These are phyloP conservation scores for Coelastrella sp. DNA, from an alignment of 139 green algal species.

Conservation along the genomic window DNA sequence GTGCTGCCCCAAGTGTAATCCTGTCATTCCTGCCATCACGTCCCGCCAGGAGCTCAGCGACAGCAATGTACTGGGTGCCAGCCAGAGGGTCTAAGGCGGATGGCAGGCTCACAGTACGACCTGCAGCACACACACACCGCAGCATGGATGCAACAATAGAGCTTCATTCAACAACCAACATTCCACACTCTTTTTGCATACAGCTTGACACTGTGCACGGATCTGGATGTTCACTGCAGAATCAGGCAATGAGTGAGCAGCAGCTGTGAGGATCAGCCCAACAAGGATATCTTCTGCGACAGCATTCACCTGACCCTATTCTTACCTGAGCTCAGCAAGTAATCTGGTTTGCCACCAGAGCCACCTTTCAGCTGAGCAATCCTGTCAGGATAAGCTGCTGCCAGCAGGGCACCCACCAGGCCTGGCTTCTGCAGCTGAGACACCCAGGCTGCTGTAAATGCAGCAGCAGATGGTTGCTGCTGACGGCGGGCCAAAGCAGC, in stretches of 20 bases:
- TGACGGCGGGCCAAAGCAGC: neutral
- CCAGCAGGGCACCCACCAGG: constrained; percentile 62
- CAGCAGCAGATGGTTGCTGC: neutral
- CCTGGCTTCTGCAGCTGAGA: constrained; percentile 44
- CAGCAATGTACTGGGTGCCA: constrained; percentile 35
- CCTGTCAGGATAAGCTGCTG: constrained; percentile 72
- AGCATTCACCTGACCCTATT: neutral
- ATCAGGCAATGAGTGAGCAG: too few relatives aligned
- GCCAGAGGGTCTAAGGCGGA: neutral
- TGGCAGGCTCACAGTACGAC: constrained; percentile 11
- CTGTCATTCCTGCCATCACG: constrained; percentile 57
- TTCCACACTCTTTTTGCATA: too few relatives aligned
- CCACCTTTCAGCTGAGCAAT: constrained; percentile 52
- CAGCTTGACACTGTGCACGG: too few relatives aligned
- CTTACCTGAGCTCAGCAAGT: constrained; percentile 31
- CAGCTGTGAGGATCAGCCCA: neutral
- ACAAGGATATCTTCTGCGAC: neutral
- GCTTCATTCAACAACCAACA: neutral
- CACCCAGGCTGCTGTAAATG: constrained; percentile 40
- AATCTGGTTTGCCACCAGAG: constrained; percentile 1
- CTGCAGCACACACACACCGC: constrained; percentile 1
- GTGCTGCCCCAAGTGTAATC: constrained; percentile 56
- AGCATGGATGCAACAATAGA: neutral
- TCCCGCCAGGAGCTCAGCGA: constrained; percentile 37
- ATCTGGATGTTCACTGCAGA: too few relatives aligned